These are phyloP conservation scores for Amanita rimosa DNA, from an alignment of 768 basidiomycete genomes.

Conservation along the genomic window DNA sequence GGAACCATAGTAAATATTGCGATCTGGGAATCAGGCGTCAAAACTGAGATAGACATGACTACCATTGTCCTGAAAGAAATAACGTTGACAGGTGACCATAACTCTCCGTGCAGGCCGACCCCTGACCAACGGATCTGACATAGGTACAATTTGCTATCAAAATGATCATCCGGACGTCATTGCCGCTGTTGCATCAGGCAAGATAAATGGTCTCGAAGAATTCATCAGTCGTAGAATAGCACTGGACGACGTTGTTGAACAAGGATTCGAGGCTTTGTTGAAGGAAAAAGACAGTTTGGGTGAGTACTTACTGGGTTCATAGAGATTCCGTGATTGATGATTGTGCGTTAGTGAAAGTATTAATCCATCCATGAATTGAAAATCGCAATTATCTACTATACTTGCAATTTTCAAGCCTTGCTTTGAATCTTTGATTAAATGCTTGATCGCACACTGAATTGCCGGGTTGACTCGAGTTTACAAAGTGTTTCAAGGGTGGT, in stretches of 20 bases:
- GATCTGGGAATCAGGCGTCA: conserved; percentile 26
- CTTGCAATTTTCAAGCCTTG: too few species aligned
- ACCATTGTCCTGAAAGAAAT: conserved; percentile 25
- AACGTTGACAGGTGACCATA: conserved; percentile 20
- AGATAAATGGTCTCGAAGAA: conserved; percentile 25
- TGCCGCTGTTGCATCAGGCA: conserved; percentile 24
- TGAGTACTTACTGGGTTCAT: conserved; percentile 10
- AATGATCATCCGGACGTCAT: conserved; percentile 28
- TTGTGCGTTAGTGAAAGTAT: not conserved
- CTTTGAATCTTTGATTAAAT: too few species aligned
- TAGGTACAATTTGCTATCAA: conserved; percentile 27
- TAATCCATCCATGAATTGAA: conserved; percentile 2
- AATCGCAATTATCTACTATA: not conserved
- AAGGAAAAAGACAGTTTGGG: conserved; percentile 30
- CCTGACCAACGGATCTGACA: not conserved
- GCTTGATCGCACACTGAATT: too few species aligned
- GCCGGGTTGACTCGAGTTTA: too few species aligned
- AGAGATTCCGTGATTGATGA: not conserved
- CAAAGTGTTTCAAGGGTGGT: too few species aligned
- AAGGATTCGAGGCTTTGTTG: conserved; percentile 28
- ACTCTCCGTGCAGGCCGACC: not conserved
- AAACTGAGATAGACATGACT: conserved; percentile 21
- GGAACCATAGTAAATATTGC: conserved; percentile 31
- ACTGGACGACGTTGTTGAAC: conserved; percentile 29
- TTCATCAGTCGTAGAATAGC: conserved; percentile 30